Conservation (phyloP, 805 yeast species). For the Kodamaea restingae region DNA sequence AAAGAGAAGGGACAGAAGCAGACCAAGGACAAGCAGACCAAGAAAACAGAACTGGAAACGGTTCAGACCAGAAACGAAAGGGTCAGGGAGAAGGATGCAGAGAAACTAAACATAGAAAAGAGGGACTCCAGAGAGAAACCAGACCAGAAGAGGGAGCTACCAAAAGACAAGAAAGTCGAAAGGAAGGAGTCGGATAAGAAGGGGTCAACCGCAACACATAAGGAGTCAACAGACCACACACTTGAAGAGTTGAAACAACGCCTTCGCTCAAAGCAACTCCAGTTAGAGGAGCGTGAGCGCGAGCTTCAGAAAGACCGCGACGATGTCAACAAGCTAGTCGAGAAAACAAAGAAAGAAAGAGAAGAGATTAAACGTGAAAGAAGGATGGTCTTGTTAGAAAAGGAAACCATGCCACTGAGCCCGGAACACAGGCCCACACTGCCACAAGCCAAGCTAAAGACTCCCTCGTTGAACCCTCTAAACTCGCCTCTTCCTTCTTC, state of each 20-base stretch:
- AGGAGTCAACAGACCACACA: not conserved
- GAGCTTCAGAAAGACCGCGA: conserved; percentile 5
- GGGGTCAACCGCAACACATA: no score
- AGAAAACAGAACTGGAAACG: no score
- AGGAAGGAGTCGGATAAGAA: conserved; percentile 8
- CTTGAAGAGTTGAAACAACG: conserved; percentile 1
- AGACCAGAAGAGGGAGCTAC: not conserved
- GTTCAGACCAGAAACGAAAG: no score
- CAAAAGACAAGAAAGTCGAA: conserved; percentile 5
- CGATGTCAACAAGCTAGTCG: not conserved
- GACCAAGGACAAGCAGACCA: conserved; percentile 6
- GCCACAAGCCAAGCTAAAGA: not conserved
- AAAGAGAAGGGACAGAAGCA: conserved; percentile 5
- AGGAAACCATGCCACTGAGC: conserved; percentile 2
- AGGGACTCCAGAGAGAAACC: not conserved
- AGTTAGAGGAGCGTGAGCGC: conserved; percentile 8
- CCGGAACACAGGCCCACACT: not conserved
- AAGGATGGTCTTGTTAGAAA: conserved; percentile 9
- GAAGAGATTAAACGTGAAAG: conserved; percentile 5
- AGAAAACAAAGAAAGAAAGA: conserved; percentile 3
- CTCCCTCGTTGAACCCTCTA: not conserved
- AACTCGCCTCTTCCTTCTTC: not conserved
- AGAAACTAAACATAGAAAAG: conserved; percentile 1
- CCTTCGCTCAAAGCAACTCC: conserved; percentile 5
- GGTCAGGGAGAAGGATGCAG: conserved; percentile 6